Base-by-base conservation (phyloP, 2,329 filamentous ascomycete species). In the Trichoderma sp. region DNA sequence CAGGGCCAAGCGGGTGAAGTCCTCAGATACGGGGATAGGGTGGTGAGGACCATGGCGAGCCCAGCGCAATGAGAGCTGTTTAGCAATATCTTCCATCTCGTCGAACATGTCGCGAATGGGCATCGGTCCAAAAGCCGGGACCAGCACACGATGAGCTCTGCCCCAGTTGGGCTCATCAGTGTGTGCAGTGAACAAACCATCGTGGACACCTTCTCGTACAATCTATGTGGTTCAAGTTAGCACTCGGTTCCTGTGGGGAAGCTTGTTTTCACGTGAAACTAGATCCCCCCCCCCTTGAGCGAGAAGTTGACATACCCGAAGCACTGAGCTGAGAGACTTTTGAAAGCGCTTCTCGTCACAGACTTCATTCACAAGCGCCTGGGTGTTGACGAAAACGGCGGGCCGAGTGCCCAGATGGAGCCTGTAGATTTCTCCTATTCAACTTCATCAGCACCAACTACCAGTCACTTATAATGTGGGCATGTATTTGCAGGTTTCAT, bases 1-100 rank as follows among this genome's bases (percentile, higher is more conserved):
- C 2, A 94, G 84, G 0, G 91, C 88, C 37, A 93, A 80, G n/a
- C 91, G 85, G 2, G 91, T 92, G 71, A 92, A 92, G 77, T 92
- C 89, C 21, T 91, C 88, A 0, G 87, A 84, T 0, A 87, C 86
- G 56, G 83, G 80, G 69, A 94, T 90, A 11, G 85, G 81, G 56
- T 83, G 77, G 1, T 82, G 77, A 1, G 87, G 80, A 0, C 91
- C 91, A 72, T 87, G 83, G 40, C 90, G 84, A 21, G 89, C 89
- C 85, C 89, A 89, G 77, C 92, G 92, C 79, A 91, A 83, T 11
- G 86, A 84, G 61, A 92, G 78, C 75, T 92, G 90, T 0, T 83
- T 83, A 5, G 89, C 86, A 70, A 92, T 88, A 72, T 92, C 90
- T 71, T 89, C 83, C 88, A 90, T 90, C 74, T 89, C 88, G 70